Evolutionary conservation across 371 early-diverging fungal species (phyloP), one percentile per base, ranked within the genome.

Genomic region (Mucor velutinosus): DNA sequence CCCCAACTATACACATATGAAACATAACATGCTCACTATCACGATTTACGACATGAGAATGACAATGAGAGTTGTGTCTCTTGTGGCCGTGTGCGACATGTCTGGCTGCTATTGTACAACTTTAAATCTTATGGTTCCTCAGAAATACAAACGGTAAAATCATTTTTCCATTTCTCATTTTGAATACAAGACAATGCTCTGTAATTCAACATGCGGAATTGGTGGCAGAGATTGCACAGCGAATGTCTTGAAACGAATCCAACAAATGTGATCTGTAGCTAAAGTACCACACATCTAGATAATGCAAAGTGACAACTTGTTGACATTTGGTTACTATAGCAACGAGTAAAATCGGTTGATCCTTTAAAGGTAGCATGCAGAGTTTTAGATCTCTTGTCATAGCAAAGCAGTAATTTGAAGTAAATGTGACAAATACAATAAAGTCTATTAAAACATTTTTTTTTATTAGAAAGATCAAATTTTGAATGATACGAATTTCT

Each of bases 401-500:
- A 12, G 37, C 37, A 1, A 0, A 14, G 37, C 37, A 37, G 37
- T 8, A 37, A 14, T 2, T 37, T 14, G 1, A 37, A 37, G 1
- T 0, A 14, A 1, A 37, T 14, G 37, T 37, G 11, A 14, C 37
- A 37, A 37, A 37, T 37, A 12, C 14, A 37, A 37, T n/a, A n/a
- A n/a, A n/a, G n/a, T n/a, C n/a, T n/a, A n/a, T n/a, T n/a, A n/a
- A n/a, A n/a, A n/a, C n/a, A n/a, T n/a, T n/a, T 37, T 23, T 17
- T 35, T 62, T 47, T n/a, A 33, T 64, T n/a, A 41, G 47, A 45
- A 11, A 11, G 35, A 35, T 21, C 12, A 62, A 49, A 4, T 32
- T 43, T 35, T 51, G 62, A 32, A 35, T 51, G 47, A 61, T 32
- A 61, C 61, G 61, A 61, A 53, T 62, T 65, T 51, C 23, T 55